Base-by-base conservation (phyloP, 768 basidiomycete species). In the Lactarius akahatsu region DNA sequence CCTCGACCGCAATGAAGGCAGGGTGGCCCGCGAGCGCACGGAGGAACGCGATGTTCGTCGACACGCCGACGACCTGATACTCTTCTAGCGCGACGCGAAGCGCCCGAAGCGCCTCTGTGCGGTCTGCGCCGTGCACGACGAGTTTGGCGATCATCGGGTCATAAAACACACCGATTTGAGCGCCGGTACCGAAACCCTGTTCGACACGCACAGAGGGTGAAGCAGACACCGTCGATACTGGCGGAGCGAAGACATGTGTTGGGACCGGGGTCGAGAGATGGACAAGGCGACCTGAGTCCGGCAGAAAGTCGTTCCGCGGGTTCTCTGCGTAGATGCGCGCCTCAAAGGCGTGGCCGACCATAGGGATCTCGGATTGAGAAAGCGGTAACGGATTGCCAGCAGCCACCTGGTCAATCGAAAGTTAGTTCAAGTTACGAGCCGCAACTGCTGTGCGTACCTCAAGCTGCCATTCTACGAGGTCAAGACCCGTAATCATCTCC, bases 311-410 rank as follows among this genome's bases (percentile, higher is more conserved):
- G 75, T 95, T 94, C 66, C 93, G 86, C 26, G 95, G 96, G 71
- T 94, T 92, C 76, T 97, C 96, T 2, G 95, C 96, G 73, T 98
- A 97, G 67, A 98, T 96, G 23, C 96, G 87, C 8, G 93, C 94
- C 77, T 96, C 96, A 71, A 96, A 96, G 0, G 94, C 92, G 70
- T 96, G 96, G 6, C 96, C 96, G 0, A 91, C 86, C 60, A 94
- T 87, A 2, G 92, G 93, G 63, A 98, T 90, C 18, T 86, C 78
- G 0, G 84, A 81, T 75, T 97, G 96, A 0, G 77, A 72, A 34
- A 96, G 81, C 11, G 93, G 92, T 34, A 98, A 82, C 0, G 87
- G 82, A 75, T 96, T 96, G 0, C 95, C 94, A 18, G 90, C 89
- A 15, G 95, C 94, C 43, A 96, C 90, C 88, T 91, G 57, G 23